Conservation (phyloP, 495 filamentous ascomycete genomes). For the Podospora bellae-mahoneyi region DNA sequence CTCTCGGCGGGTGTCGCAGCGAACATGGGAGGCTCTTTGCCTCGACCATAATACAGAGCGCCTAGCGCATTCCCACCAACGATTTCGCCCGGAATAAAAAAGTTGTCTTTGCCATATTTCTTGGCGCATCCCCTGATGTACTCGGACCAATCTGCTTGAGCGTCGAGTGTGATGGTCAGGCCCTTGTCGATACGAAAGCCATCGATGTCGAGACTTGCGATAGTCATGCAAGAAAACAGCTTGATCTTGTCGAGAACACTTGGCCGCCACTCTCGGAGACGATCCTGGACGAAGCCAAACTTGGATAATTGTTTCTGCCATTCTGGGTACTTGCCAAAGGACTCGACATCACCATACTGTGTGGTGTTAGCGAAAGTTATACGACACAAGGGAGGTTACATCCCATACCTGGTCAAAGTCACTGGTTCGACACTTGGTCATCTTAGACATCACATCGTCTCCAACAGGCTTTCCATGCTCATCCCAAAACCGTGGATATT, state of each 20-base stretch:
- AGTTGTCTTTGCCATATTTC: conserved; percentile 57
- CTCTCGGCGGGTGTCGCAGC: conserved; percentile 43
- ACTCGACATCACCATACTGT: conserved; percentile 60
- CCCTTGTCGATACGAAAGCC: conserved; percentile 69
- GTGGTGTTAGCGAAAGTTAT: not conserved
- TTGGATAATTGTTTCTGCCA: conserved; percentile 64
- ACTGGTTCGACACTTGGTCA: conserved; percentile 60
- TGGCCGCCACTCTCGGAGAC: conserved; percentile 67
- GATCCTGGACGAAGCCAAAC: conserved; percentile 70
- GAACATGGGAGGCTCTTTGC: conserved; percentile 56
- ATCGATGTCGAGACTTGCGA: conserved; percentile 62
- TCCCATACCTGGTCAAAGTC: conserved; percentile 57
- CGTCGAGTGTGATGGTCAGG: conserved; percentile 60
- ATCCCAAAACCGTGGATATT: conserved; percentile 64
- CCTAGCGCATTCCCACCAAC: conserved; percentile 61
- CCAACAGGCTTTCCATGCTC: conserved; percentile 47
- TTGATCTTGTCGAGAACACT: conserved; percentile 57
- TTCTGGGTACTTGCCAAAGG: conserved; percentile 65
- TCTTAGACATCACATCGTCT: conserved; percentile 34
- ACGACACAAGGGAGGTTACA: not conserved
- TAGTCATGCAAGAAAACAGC: conserved; percentile 65
- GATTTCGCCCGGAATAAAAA: conserved; percentile 64
- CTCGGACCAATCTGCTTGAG: conserved; percentile 55
- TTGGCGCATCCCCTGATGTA: conserved; percentile 55
- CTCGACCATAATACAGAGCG: conserved; percentile 64